A percentile compares a stretch with the other conserved stretches of the same genome.
Conservation (phyloP, 768 basidiomycete genomes). For the Podaxis sp. region DNA sequence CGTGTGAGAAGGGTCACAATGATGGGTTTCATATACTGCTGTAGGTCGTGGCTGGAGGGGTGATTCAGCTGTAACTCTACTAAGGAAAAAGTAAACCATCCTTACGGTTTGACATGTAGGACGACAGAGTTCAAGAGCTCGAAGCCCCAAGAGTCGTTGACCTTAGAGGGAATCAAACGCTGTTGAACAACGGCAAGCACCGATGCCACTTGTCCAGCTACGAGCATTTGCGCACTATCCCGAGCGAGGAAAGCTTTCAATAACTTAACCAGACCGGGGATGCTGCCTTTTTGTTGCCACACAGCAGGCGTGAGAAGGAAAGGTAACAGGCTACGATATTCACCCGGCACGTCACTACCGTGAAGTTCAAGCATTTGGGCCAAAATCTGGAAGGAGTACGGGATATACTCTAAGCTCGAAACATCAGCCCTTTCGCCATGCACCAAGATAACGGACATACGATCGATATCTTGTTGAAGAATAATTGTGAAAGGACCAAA, state of each 20-base stretch:
- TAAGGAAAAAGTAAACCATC: slow-evolving; percentile 14
- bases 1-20: slow-evolving; percentile 79
- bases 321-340: slow-evolving; percentile 76
- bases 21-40: slow-evolving; percentile 69
- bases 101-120: slow-evolving; percentile 71
- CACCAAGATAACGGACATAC: slow-evolving; percentile 36
- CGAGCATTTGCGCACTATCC: slow-evolving; percentile 64
- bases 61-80: neutral
- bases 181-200: slow-evolving; percentile 90
- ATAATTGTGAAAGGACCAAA: slow-evolving; percentile 88
- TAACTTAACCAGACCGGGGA: slow-evolving; percentile 88
- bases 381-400: slow-evolving; percentile 95
- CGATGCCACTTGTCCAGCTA: slow-evolving; percentile 64
- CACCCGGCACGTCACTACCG: slow-evolving; percentile 52
- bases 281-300: slow-evolving; percentile 93
- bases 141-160: slow-evolving; percentile 89
- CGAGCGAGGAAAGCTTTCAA: slow-evolving; percentile 78
- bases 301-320: slow-evolving; percentile 80
- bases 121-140: slow-evolving; percentile 82
- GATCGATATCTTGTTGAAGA: slow-evolving; percentile 89
- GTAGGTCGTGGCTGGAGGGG: slow-evolving; percentile 49
- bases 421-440: neutral
- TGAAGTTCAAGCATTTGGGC: slow-evolving; percentile 94
- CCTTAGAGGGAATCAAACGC: slow-evolving; percentile 78
- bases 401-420: slow-evolving; percentile 77